These are phyloP conservation scores for Trifolium subterraneum DNA, from an alignment of 306 rosid species.

Conservation along the genomic window DNA sequence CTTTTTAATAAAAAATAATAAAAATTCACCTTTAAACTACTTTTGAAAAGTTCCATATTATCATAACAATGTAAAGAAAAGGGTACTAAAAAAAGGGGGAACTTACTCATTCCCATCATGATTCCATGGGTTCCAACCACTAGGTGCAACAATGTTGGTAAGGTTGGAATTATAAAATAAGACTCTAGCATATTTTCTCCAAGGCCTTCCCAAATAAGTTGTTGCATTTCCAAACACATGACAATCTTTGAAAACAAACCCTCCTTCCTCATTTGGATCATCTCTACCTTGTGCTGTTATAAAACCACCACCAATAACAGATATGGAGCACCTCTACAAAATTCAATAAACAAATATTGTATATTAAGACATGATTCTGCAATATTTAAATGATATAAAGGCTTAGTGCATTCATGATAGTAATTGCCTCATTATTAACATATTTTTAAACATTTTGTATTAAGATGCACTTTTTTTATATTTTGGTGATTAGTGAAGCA, in stretches of 20 bases:
- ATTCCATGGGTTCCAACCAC: slow-evolving; percentile 72
- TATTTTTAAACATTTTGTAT: no score
- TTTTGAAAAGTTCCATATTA: no score
- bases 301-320: slow-evolving; percentile 62
- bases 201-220: slow-evolving; percentile 75
- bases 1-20: no score
- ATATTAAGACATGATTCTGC: no score
- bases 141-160: slow-evolving; percentile 54
- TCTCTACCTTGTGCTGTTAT: slow-evolving; percentile 88
- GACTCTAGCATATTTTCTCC: slow-evolving; percentile 79
- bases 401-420: no score
- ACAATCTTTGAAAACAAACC: slow-evolving; percentile 76
- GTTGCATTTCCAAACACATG: slow-evolving; percentile 63
- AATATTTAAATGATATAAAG: no score
- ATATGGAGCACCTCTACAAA: slow-evolving; percentile 65
- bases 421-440: no score
- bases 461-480: no score
- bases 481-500: no score
- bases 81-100: neutral
- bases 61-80: neutral
- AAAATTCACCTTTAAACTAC: no score
- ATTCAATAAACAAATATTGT: no score
- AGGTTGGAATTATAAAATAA: slow-evolving; percentile 66
- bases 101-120: slow-evolving; percentile 52
- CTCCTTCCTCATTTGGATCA: slow-evolving; percentile 51